These are phyloP conservation scores for Naganishia vaughanmartiniae DNA, from an alignment of 768 basidiomycete genomes.

Conservation along the genomic window DNA sequence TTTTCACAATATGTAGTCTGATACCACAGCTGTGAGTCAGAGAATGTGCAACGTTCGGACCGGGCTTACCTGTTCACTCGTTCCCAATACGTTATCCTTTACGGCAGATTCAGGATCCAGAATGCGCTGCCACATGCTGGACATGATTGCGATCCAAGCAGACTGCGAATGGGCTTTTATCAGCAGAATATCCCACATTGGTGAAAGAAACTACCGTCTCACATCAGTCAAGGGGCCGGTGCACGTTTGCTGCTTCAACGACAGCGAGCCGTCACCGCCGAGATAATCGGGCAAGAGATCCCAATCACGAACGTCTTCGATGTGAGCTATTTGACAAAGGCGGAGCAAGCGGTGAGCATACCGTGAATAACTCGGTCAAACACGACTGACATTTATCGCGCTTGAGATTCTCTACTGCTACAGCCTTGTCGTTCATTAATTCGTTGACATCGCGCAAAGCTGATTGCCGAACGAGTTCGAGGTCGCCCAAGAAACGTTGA, in stretches of 20 bases:
- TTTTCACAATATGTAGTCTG: conserved; percentile 15
- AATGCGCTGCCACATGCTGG: conserved; percentile 4
- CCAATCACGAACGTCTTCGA: conserved; percentile 32
- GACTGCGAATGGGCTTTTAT: not conserved
- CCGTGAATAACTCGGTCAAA: not conserved
- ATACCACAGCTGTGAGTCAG: not conserved
- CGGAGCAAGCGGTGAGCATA: not conserved
- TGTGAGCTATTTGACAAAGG: not conserved
- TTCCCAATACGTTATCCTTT: not conserved
- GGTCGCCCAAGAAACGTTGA: conserved; percentile 27
- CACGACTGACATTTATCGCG: conserved; percentile 18
- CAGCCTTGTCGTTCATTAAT: conserved; percentile 11
- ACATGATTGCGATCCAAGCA: conserved; percentile 8
- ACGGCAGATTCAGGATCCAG: not conserved
- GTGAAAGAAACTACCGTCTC: too few species aligned
- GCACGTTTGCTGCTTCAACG: conserved; percentile 8
- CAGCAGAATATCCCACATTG: not conserved
- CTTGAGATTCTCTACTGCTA: conserved; percentile 19
- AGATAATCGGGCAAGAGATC: conserved; percentile 32
- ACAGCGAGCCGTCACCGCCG: not conserved
- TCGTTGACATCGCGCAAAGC: conserved; percentile 30
- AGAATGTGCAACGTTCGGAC: not conserved
- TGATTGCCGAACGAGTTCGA: conserved; percentile 28
- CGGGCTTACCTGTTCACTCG: conserved; percentile 5
- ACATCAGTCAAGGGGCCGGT: conserved; percentile 19